These are phyloP conservation scores for Backusella macrospora DNA, from an alignment of 192 early-diverging fungal genomes.

Conservation along the genomic window DNA sequence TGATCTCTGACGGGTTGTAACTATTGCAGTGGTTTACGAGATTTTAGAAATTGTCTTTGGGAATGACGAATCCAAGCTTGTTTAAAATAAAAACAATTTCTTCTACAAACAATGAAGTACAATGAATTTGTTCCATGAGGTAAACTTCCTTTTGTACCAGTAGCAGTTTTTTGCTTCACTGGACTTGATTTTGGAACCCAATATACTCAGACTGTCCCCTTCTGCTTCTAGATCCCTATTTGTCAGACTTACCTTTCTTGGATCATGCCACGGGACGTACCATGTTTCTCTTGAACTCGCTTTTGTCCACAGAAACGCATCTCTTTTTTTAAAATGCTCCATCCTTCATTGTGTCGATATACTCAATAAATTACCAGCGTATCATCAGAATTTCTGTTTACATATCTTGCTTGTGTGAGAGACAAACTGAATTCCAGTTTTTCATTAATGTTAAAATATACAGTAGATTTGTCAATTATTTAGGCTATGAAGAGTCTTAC, in stretches of 20 bases:
- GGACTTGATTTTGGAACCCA: neutral
- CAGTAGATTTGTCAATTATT: conserved; percentile 1
- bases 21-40: too few relatives aligned
- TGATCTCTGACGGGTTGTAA: too few relatives aligned
- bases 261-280: neutral
- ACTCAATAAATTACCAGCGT: neutral
- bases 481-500: neutral
- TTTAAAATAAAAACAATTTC: too few relatives aligned
- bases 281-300: neutral
- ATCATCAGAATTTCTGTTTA: conserved; percentile 11
- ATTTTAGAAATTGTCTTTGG: too few relatives aligned
- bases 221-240: neutral
- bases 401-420: neutral
- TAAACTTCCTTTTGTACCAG: too few relatives aligned
- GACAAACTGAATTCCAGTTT: neutral
- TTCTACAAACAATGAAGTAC: too few relatives aligned
- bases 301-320: conserved; percentile 3
- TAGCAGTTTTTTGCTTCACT: neutral
- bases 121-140: too few relatives aligned
- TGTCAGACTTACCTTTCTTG: neutral
- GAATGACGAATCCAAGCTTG: too few relatives aligned
- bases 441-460: neutral
- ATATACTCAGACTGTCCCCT: neutral
- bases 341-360: neutral
- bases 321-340: neutral